Evolutionary conservation across 176 grass and related monocot genomes (phyloP).

Genomic region (Carex cristatella): DNA sequence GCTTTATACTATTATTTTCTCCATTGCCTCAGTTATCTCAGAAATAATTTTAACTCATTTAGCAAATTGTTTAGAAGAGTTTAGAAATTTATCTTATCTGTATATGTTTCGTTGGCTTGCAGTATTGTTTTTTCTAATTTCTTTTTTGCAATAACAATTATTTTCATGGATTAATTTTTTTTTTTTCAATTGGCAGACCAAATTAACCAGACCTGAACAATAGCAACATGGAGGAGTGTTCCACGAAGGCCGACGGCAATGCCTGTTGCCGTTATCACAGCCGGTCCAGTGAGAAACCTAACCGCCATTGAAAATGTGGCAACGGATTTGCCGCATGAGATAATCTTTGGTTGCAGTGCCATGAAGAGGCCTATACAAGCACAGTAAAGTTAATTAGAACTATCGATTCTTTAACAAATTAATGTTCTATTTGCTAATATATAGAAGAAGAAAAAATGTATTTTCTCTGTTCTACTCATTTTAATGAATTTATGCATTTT

Average conservation of each 20-base stretch:
- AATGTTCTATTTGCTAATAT: neutral
- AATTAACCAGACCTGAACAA: slow-evolving; percentile 62
- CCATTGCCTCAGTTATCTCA: too few species aligned
- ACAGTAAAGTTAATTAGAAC: slow-evolving; percentile 4
- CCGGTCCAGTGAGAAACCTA: slow-evolving; percentile 76
- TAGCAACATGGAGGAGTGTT: slow-evolving; percentile 77
- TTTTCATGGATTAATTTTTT: neutral
- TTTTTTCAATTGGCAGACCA: neutral
- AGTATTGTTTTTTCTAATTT: neutral
- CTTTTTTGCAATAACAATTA: neutral
- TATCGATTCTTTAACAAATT: neutral
- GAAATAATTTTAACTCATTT: too few species aligned
- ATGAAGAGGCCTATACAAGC: slow-evolving; percentile 68
- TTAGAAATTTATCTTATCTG: neutral
- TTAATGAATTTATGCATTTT: neutral
- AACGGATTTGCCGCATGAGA: slow-evolving; percentile 77
- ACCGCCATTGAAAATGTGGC: slow-evolving; percentile 87
- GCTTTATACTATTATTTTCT: too few species aligned
- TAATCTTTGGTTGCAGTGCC: slow-evolving; percentile 92
- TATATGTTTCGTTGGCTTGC: neutral
- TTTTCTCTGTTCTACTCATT: neutral
- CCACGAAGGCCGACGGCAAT: slow-evolving; percentile 79
- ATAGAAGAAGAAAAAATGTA: neutral
- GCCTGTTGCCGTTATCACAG: slow-evolving; percentile 68
- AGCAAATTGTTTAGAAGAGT: too few species aligned